Percentiles rank a stretch among this genome's conserved stretches.
Evolutionary conservation across 805 yeast species (phyloP).

Genomic region (Vanderwaltozyma yarrowii): DNA sequence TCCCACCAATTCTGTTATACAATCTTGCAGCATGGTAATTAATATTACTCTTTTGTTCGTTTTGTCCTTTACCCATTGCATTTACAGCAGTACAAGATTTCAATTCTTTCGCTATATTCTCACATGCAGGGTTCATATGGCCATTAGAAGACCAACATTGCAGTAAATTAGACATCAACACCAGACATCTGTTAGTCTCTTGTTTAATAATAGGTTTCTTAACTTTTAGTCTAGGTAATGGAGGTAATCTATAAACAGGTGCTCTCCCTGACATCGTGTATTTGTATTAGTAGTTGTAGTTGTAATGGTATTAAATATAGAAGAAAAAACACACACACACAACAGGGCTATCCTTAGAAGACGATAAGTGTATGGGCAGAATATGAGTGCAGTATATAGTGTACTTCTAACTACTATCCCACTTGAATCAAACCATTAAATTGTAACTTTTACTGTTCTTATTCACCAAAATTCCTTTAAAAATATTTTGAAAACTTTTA

Average conservation of each 20-base stretch:
- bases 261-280: constrained; percentile 31
- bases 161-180: constrained; percentile 71
- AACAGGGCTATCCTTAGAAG: too few relatives aligned
- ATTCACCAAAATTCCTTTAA: too few relatives aligned
- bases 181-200: constrained; percentile 64
- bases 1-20: constrained; percentile 40
- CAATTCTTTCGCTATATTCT: constrained; percentile 53
- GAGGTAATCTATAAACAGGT: constrained; percentile 46
- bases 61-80: constrained; percentile 16
- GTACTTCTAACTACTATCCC: too few relatives aligned
- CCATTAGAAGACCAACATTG: constrained; percentile 97
- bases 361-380: too few relatives aligned
- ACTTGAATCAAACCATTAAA: too few relatives aligned
- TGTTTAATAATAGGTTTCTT: constrained; percentile 49
- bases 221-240: constrained; percentile 62
- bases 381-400: too few relatives aligned
- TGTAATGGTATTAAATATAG: too few relatives aligned
- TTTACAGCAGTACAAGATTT: constrained; percentile 56
- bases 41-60: constrained; percentile 32
- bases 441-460: too few relatives aligned
- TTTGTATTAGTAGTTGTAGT: too few relatives aligned
- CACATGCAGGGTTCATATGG: constrained; percentile 64
- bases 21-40: constrained; percentile 46
- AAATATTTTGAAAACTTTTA: too few relatives aligned
- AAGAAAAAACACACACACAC: background rate